These are phyloP conservation scores for Cucurbita maxima DNA, from an alignment of 306 rosid species.

Conservation along the genomic window DNA sequence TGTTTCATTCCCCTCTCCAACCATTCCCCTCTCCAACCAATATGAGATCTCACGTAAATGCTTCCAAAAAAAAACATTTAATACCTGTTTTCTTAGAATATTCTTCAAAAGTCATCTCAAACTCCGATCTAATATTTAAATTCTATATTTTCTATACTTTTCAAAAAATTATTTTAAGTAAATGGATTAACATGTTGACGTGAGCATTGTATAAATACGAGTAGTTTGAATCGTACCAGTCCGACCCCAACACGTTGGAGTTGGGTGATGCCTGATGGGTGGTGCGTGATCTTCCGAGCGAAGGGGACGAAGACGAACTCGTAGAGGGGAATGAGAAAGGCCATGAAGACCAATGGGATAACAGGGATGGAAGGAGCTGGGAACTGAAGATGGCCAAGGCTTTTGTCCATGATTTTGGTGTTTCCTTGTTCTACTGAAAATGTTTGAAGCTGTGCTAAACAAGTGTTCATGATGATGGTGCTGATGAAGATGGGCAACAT, in stretches of 20 bases:
- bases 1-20: too few species aligned
- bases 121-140: too few species aligned
- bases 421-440: constrained; percentile 75
- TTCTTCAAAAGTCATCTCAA: too few species aligned
- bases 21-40: too few species aligned
- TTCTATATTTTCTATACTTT: too few species aligned
- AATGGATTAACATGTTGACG: too few species aligned
- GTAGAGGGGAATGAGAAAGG: constrained; percentile 46
- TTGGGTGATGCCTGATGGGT: constrained; percentile 67
- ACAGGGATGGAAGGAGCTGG: constrained; percentile 71
- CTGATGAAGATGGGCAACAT: constrained; percentile 68
- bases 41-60: too few species aligned
- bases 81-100: too few species aligned
- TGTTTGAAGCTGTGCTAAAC: constrained; percentile 82
- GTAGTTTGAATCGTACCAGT: constrained; percentile 17
- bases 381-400: constrained; percentile 35
- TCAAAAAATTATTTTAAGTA: too few species aligned
- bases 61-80: too few species aligned
- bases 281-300: constrained; percentile 46
- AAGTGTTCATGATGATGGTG: constrained; percentile 75
- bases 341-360: constrained; percentile 54
- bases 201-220: too few species aligned
- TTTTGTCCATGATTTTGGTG: constrained; percentile 27
- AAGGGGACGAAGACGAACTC: constrained; percentile 67
- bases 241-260: constrained; percentile 82